Base-by-base conservation (phyloP, 2,329 filamentous ascomycete genomes). In the Colletotrichum lindemuthianum region DNA sequence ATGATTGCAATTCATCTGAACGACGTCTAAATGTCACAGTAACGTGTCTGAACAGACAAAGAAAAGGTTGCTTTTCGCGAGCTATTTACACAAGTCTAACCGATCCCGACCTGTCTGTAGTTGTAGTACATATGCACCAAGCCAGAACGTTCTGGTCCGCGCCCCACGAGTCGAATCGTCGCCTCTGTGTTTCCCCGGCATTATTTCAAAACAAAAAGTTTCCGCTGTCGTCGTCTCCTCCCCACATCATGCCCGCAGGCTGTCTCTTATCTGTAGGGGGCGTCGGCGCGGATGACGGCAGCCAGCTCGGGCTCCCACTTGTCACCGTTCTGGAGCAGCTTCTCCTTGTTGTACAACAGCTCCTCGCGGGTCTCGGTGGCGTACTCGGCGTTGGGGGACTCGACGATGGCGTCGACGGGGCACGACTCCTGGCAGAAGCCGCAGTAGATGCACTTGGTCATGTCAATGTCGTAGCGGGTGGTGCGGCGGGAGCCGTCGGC, bases 401-500 rank as follows among this genome's bases (percentile, higher is more conserved):
- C 86, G 60, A 88, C 86, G 70, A 87, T 99, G 65, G 96, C 96
- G 81, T 99, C 96, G 59, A 99, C 96, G 48, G 96, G 96, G 83
- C 96, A 99, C 70, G 92, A 97, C 85, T 99, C 96, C 84, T 97
- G 95, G 88, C 96, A 98, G 84, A 97, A 96, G 55, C 96, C 96
- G 79, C 96, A 98, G 88, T 98, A 99, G 81, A 99, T 99, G 84
- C 96, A 99, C 87, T 99, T 99, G 75, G 96, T 98, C 96, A 99
- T 99, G 82, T 99, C 96, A 76, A 99, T 97, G 78, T 99, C 96
- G 82, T 99, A 99, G 77, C 95, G 90, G 65, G 95, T 97, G 55
- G 96, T 99, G 76, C 96, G 89, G 80, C 96, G 90, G 75, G 92
- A 96, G 69, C 96, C 96, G 74, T 99, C 96, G 75, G 92, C 92